Evolutionary conservation across 148 eudicot species (phyloP).

Genomic region (Silene conica): DNA sequence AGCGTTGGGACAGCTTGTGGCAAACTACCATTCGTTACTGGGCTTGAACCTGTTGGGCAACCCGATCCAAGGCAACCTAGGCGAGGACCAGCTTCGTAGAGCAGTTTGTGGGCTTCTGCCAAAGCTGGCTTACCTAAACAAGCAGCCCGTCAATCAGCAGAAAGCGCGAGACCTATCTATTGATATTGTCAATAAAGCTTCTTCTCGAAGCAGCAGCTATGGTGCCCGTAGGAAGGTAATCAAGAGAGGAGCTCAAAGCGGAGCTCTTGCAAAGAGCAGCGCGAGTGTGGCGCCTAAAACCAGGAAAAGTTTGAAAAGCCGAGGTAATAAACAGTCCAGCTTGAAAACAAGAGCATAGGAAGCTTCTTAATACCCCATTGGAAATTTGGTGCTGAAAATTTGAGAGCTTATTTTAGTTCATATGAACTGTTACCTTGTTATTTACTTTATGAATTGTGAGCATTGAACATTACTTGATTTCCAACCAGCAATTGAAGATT

Average conservation of each 20-base stretch:
- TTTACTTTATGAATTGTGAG: not conserved
- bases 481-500: too few relatives aligned
- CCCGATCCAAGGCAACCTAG: constrained; percentile 62
- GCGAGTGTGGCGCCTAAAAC: not conserved
- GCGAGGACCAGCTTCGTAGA: constrained; percentile 71
- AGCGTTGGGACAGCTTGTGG: constrained; percentile 36
- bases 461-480: not conserved
- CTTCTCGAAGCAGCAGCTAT: constrained; percentile 15
- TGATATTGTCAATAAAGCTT: not conserved
- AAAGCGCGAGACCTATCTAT: constrained; percentile 31
- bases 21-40: constrained; percentile 73
- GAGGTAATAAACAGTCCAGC: not conserved
- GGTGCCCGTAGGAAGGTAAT: constrained; percentile 38
- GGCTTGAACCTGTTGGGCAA: constrained; percentile 79
- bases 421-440: not conserved
- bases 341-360: not conserved
- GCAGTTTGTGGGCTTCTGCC: constrained; percentile 61
- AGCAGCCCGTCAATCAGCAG: constrained; percentile 76
- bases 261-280: not conserved
- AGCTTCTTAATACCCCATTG: not conserved
- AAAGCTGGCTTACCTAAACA: constrained; percentile 42
- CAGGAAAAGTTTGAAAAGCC: not conserved
- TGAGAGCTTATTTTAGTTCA: not conserved
- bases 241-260: constrained; percentile 31
- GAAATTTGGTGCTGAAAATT: not conserved